Evolutionary conservation across 225 moss, liverwort and hornwort species (phyloP), one percentile per base, ranked within the genome.

Genomic region (Sphagnum tenellum): DNA sequence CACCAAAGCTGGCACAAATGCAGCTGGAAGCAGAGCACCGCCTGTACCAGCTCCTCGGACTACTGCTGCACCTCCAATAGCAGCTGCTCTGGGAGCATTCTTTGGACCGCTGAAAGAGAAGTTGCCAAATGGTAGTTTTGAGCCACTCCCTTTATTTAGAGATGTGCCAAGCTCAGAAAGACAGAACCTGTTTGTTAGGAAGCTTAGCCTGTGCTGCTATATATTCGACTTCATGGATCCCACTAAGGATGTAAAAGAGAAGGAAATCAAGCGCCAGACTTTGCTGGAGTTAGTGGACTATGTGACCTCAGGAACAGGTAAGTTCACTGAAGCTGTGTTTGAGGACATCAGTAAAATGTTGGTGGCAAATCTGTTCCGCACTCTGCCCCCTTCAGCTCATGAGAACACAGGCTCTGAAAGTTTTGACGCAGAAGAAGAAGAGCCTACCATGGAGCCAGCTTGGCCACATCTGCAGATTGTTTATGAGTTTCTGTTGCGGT

Each of bases 201-300:
- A 83, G 83, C 77, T 83, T 48, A n/a, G 64, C 12, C 66, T 83
- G 55, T 83, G 83, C 68, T 80, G 80, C 70, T 56, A 77, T 59
- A 80, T 70, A 44, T 83, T 83, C 61, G 80, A 83, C 68, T 83
- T 83, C 75, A 75, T 79, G 63, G 83, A 80, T 70, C 80, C 80
- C 68, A 46, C 80, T 74, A 83, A 71, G 74, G 65, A 59, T 56
- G 80, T 80, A 71, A 76, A 80, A 73, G 80, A 80, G 73, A 80
- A 80, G 71, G 80, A 83, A 72, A 69, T 75, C 49, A 80, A 80
- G 83, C 77, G 83, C 66, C 83, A 83, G 70, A 83, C 83, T 60
- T 63, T 83, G 72, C 77, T 83, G 83, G 83, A 83, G 70, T 75
- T 83, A 75, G 83, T 83, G 68, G 83, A 84, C 80, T 84, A 84